A percentile compares a stretch with the other conserved stretches of the same genome.
phyloP scores from a whole-genome alignment of 306 rosid genomes.

The Prosopis cineraria region DNA sequence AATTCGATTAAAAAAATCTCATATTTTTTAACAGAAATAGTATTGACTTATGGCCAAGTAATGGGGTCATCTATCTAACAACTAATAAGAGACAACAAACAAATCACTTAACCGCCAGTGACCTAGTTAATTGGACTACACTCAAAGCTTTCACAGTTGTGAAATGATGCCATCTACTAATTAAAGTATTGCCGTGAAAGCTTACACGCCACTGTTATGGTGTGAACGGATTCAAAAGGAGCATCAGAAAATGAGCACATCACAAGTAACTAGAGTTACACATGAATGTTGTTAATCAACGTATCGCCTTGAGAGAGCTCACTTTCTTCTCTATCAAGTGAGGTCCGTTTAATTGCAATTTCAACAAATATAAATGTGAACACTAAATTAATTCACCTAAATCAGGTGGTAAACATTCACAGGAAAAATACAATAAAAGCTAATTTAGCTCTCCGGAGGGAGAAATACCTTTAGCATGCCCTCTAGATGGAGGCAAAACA shows the following conservation, averaged over 20 bases:
- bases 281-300: not conserved
- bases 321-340: no score
- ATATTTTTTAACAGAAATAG: no score
- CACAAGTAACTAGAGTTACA: not conserved
- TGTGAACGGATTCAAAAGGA: no score
- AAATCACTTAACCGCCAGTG: not conserved
- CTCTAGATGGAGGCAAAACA: constrained; percentile 60
- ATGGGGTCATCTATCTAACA: no score
- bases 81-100: not conserved
- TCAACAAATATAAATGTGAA: constrained; percentile 20
- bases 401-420: constrained; percentile 17
- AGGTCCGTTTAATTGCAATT: constrained; percentile 4
- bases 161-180: no score
- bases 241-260: not conserved
- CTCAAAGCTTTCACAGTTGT: not conserved
- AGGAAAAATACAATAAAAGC: constrained; percentile 21
- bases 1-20: no score
- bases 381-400: constrained; percentile 24
- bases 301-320: not conserved
- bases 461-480: constrained; percentile 47
- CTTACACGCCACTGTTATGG: not conserved
- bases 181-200: not conserved
- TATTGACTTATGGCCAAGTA: no score
- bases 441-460: constrained; percentile 24
- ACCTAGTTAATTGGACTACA: not conserved